phyloP scores from a whole-genome alignment of 2,329 filamentous ascomycete species.

The Colletotrichum destructivum region DNA sequence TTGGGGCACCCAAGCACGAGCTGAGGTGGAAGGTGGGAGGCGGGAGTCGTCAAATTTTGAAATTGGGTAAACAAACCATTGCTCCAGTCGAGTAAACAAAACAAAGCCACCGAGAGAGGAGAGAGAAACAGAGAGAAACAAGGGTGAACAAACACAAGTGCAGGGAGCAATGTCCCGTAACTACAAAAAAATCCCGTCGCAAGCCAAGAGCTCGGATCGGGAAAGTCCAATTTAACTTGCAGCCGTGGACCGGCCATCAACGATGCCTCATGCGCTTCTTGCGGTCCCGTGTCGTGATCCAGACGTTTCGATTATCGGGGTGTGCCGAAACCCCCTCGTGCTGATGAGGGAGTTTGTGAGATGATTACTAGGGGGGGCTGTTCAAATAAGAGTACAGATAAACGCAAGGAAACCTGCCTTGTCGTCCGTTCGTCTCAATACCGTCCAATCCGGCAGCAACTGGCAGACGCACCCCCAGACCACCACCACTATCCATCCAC shows the following conservation, averaged over 20 bases:
- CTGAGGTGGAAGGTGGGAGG: neutral
- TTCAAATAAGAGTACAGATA: too few species aligned
- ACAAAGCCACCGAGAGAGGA: neutral
- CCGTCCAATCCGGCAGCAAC: conserved; percentile 30
- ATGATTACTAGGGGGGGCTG: too few species aligned
- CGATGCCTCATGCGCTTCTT: neutral
- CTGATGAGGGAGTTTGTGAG: too few species aligned
- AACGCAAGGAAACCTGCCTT: conserved; percentile 31
- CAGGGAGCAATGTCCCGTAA: conserved; percentile 15
- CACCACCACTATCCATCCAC: too few species aligned
- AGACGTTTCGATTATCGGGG: conserved; percentile 5
- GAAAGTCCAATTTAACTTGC: neutral
- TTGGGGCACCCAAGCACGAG: conserved; percentile 5
- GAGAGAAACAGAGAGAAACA: neutral
- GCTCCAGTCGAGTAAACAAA: neutral
- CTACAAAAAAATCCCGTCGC: neutral
- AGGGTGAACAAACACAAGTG: conserved; percentile 15
- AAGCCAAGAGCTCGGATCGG: conserved; percentile 1
- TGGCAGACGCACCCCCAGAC: conserved; percentile 31
- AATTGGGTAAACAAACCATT: neutral
- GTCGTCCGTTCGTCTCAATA: conserved; percentile 26
- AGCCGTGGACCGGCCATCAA: neutral
- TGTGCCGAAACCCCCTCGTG: neutral
- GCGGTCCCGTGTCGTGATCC: neutral
- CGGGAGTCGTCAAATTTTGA: neutral